phyloP scores from a whole-genome alignment of 176 grass and related monocot genomes.

The Bothriochloa decipiens region DNA sequence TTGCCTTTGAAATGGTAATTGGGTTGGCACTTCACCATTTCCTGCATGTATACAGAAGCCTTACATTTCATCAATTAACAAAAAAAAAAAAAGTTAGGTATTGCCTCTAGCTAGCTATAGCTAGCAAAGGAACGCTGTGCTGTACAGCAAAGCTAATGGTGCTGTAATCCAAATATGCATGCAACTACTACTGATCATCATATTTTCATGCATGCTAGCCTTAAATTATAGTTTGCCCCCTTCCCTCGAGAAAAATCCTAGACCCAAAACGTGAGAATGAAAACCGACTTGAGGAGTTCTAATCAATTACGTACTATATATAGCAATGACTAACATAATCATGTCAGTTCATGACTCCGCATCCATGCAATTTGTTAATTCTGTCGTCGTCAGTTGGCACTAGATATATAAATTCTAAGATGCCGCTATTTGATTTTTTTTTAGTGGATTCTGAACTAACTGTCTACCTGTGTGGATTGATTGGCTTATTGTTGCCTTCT shows the following conservation, averaged over 20 bases:
- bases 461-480: conserved; percentile 36
- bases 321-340: conserved; percentile 26
- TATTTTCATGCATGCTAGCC: conserved; percentile 4
- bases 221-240: background rate
- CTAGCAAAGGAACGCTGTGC: background rate
- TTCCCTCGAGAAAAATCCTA: background rate
- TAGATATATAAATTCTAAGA: background rate
- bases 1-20: background rate
- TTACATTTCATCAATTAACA: background rate
- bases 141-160: background rate
- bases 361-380: conserved; percentile 22
- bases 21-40: background rate
- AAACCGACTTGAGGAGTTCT: background rate
- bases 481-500: conserved; percentile 43
- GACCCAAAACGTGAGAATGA: conserved; percentile 2
- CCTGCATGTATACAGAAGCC: background rate
- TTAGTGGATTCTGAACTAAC: conserved; percentile 19
- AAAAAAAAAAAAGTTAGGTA: background rate
- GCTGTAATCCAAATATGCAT: conserved; percentile 13
- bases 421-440: background rate
- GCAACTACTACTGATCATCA: background rate
- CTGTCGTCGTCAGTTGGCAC: conserved; percentile 11
- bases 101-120: background rate
- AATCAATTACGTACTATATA: background rate
- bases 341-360: background rate